Conservation (phyloP, 164 flowering plant species). For the Cinnamomum micranthum region DNA sequence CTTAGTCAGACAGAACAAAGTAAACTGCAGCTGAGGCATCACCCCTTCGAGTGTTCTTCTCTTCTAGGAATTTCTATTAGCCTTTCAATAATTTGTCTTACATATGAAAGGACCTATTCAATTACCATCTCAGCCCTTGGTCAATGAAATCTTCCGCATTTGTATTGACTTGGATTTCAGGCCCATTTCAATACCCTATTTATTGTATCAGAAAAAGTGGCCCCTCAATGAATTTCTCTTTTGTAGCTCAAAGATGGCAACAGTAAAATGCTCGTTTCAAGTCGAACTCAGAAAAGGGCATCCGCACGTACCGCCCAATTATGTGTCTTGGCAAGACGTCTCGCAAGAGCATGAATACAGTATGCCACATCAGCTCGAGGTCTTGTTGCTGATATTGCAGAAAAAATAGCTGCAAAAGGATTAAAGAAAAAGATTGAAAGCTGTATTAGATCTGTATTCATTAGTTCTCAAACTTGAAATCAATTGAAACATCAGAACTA, state of each 20-base stretch:
- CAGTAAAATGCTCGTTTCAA: neutral
- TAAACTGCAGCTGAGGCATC: too few relatives aligned
- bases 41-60: too few relatives aligned
- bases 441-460: neutral
- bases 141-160: too few relatives aligned
- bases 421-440: neutral
- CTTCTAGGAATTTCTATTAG: too few relatives aligned
- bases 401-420: conserved; percentile 63
- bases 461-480: neutral
- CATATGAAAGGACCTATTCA: too few relatives aligned
- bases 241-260: neutral
- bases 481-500: neutral
- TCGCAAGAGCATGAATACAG: conserved; percentile 90
- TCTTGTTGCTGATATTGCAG: conserved; percentile 77
- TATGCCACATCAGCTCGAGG: conserved; percentile 98
- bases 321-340: conserved; percentile 79
- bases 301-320: conserved; percentile 79
- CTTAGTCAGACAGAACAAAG: too few relatives aligned
- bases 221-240: neutral
- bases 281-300: neutral
- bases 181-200: too few relatives aligned
- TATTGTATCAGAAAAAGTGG: too few relatives aligned
- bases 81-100: too few relatives aligned
- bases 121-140: too few relatives aligned
- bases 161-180: too few relatives aligned